Percentiles rank a stretch among this genome's conserved stretches.
phyloP scores from a whole-genome alignment of 2,329 filamentous ascomycete genomes.

The Ophiostoma piceae region DNA sequence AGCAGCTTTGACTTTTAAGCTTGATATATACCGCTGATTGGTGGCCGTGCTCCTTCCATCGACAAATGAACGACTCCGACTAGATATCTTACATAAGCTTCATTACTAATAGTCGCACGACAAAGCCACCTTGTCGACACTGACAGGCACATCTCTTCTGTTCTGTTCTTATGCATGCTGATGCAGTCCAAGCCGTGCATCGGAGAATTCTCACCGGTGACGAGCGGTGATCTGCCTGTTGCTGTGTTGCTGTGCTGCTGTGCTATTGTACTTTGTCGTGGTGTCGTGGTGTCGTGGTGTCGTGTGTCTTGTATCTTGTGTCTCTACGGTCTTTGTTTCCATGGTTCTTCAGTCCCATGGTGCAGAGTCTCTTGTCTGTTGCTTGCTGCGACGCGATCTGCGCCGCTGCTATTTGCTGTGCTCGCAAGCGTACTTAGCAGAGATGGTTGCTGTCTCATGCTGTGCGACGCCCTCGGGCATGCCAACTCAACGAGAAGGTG shows the following conservation, averaged over 20 bases:
- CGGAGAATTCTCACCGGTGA: slow-evolving; percentile 4
- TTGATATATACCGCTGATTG: neutral
- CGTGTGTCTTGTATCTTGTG: neutral
- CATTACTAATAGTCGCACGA: neutral
- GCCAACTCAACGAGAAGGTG: neutral
- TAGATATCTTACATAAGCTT: neutral
- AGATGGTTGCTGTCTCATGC: neutral
- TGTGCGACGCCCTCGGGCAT: neutral
- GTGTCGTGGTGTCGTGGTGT: too few species aligned
- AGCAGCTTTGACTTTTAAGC: neutral
- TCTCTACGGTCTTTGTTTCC: neutral
- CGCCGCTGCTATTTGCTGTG: neutral
- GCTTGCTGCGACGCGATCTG: neutral
- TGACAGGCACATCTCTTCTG: neutral
- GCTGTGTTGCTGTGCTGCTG: neutral
- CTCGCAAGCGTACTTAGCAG: neutral
- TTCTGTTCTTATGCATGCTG: neutral
- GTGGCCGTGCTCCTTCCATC: neutral
- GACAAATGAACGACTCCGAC: neutral
- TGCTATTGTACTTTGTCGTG: neutral
- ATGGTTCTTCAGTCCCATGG: neutral
- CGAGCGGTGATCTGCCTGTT: neutral
- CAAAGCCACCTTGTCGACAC: neutral
- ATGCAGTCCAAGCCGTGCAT: neutral
- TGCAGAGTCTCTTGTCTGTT: neutral